These are phyloP conservation scores for Stropharia rugosoannulata DNA, from an alignment of 768 basidiomycete genomes.

Conservation along the genomic window DNA sequence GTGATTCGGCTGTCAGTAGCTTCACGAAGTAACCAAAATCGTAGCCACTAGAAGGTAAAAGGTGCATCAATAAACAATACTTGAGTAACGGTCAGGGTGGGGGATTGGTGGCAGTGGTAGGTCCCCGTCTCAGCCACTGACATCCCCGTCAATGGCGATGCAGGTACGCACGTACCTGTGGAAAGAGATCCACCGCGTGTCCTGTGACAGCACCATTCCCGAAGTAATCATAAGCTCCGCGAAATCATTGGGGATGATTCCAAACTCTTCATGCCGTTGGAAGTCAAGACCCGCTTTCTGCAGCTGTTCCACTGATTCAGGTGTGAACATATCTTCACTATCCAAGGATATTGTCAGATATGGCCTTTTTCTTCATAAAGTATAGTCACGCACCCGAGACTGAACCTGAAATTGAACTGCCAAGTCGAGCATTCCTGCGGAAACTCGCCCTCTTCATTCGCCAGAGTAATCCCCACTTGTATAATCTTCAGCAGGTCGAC, in stretches of 20 bases:
- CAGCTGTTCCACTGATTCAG: conserved; percentile 93
- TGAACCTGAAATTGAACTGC: conserved; percentile 99
- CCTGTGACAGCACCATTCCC: conserved; percentile 84
- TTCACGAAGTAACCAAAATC: conserved; percentile 99
- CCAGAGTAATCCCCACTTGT: conserved; percentile 93
- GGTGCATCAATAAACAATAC: not conserved
- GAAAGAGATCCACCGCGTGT: conserved; percentile 96
- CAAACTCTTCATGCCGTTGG: conserved; percentile 87
- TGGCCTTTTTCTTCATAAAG: not conserved
- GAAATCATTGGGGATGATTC: conserved; percentile 91
- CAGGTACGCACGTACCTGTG: conserved; percentile 76
- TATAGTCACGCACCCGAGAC: conserved; percentile 50
- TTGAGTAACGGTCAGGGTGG: not conserved
- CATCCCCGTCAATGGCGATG: not conserved
- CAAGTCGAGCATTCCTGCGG: conserved; percentile 92
- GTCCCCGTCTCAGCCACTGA: not conserved
- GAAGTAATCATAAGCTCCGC: conserved; percentile 97
- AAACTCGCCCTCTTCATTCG: conserved; percentile 91
- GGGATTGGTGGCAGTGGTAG: not conserved
- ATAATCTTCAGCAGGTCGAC: conserved; percentile 98
- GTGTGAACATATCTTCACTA: conserved; percentile 98
- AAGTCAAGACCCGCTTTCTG: conserved; percentile 97
- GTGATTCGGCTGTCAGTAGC: conserved; percentile 79
- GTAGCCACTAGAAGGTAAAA: conserved; percentile 71
- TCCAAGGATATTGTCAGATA: not conserved